A percentile compares a stretch with the other conserved stretches of the same genome.
phyloP scores from a whole-genome alignment of 2,329 filamentous ascomycete genomes.

The Verticillium isaacii region DNA sequence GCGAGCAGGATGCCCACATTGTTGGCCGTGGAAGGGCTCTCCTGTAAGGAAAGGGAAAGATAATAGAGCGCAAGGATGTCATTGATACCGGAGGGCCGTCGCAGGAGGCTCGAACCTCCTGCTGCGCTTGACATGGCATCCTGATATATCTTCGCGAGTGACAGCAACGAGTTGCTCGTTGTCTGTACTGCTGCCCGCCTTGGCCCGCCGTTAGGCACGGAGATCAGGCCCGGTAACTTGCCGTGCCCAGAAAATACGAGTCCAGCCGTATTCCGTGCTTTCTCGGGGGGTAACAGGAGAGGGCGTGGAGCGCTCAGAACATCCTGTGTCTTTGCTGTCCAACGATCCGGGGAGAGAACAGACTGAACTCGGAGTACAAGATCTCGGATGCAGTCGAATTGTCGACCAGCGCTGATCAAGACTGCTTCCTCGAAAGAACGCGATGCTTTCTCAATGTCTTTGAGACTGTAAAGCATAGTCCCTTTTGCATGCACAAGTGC shows the following conservation, averaged over 20 bases:
- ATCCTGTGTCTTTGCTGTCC: constrained; percentile 17
- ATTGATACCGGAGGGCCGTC: constrained; percentile 70
- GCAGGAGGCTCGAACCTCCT: constrained; percentile 46
- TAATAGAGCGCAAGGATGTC: constrained; percentile 96
- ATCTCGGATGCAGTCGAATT: constrained; percentile 65
- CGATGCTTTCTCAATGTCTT: constrained; percentile 75
- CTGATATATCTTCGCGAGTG: constrained; percentile 95
- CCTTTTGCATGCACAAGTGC: constrained; percentile 95
- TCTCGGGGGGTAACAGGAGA: constrained; percentile 76
- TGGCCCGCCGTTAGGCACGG: constrained; percentile 65
- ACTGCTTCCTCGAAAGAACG: constrained; percentile 93
- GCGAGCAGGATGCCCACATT: constrained; percentile 97
- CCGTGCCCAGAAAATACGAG: constrained; percentile 75
- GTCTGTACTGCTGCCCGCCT: constrained; percentile 82
- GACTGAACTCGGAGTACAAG: constrained; percentile 75
- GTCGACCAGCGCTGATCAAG: constrained; percentile 74
- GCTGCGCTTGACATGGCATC: constrained; percentile 82
- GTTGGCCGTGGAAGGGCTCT: constrained; percentile 95
- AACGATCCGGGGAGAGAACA: constrained; percentile 50
- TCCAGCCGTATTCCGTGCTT: constrained; percentile 75
- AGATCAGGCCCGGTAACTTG: constrained; percentile 72
- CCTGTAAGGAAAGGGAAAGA: constrained; percentile 86
- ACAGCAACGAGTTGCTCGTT: constrained; percentile 91
- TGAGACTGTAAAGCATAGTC: constrained; percentile 93
- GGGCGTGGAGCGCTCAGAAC: constrained; percentile 35